phyloP scores from a whole-genome alignment of 169 alveolate genomes.

The Eimeria necatrix region DNA sequence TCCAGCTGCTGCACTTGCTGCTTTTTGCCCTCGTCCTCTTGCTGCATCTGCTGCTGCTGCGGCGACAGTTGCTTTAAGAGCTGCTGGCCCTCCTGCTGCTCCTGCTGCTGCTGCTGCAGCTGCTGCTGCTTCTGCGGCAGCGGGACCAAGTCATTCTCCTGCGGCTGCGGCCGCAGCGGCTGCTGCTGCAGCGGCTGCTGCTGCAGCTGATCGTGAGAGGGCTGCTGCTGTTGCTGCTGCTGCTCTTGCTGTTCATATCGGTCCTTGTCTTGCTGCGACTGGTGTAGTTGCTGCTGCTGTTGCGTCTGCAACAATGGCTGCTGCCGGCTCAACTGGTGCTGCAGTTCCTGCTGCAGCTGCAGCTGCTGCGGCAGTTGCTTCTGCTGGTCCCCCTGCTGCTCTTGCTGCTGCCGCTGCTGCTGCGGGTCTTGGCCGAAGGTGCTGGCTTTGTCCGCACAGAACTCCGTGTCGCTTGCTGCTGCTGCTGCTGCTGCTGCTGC shows the following conservation, averaged over 20 bases:
- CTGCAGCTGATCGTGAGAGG: not conserved
- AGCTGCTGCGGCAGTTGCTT: not conserved
- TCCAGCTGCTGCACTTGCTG: conserved; percentile 47
- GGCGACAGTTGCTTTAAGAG: not conserved
- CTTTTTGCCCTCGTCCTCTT: not conserved
- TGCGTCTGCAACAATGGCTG: not conserved
- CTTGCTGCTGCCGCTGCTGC: conserved; percentile 20
- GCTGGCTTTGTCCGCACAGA: not conserved
- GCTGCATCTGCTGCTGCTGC: not conserved
- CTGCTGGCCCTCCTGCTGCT: conserved; percentile 40
- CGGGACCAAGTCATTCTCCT: no score
- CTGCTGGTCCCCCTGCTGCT: not conserved
- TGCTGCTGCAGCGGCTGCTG: not conserved
- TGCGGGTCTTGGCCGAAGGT: no score
- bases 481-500: not conserved
- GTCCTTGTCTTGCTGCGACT: not conserved
- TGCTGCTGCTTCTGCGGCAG: not conserved
- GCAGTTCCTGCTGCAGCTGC: not conserved
- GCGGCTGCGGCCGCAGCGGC: not conserved
- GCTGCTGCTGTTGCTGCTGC: conserved; percentile 11
- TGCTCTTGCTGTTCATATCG: not conserved
- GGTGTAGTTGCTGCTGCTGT: not conserved
- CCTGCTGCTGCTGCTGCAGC: conserved; percentile 18
- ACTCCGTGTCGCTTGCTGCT: not conserved
- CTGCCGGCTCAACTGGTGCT: not conserved